Percentiles rank a stretch among this genome's conserved stretches.
Evolutionary conservation across 148 eudicot species (phyloP).

Genomic region (Pouteria glomerata): DNA sequence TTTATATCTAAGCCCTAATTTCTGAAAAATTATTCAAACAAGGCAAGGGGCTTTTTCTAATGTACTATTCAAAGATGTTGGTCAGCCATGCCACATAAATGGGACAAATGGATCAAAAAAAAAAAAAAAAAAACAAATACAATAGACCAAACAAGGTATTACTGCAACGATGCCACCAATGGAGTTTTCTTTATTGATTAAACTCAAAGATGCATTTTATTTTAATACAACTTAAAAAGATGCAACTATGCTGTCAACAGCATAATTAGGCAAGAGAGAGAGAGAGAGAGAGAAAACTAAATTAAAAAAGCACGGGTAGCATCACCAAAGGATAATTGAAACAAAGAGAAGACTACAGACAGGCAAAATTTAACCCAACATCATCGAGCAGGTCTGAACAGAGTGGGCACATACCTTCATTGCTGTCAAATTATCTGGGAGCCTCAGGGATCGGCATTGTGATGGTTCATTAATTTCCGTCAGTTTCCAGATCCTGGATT

Average conservation of each 20-base stretch:
- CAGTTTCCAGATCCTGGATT: constrained; percentile 64
- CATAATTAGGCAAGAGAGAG: neutral
- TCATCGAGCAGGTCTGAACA: neutral
- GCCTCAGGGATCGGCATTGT: constrained; percentile 75
- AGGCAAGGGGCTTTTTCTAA: neutral
- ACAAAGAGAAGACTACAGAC: neutral
- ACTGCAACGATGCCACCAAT: neutral
- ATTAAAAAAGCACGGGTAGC: neutral
- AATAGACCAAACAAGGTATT: neutral
- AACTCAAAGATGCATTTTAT: neutral
- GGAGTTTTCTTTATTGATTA: neutral
- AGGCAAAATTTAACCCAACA: neutral
- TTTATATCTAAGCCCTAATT: neutral
- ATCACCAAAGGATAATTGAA: neutral
- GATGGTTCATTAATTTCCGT: constrained; percentile 65
- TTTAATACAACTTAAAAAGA: neutral
- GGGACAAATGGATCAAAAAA: no score
- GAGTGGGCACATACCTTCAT: constrained; percentile 39
- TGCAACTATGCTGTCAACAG: neutral
- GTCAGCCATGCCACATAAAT: neutral
- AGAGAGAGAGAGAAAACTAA: neutral
- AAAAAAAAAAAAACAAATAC: neutral
- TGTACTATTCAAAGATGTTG: neutral
- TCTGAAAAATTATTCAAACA: neutral
- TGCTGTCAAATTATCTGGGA: constrained; percentile 66